Evolutionary conservation across 345 rosid species (phyloP), one percentile per base, ranked within the genome.

Genomic region (Salix arbutifolia): DNA sequence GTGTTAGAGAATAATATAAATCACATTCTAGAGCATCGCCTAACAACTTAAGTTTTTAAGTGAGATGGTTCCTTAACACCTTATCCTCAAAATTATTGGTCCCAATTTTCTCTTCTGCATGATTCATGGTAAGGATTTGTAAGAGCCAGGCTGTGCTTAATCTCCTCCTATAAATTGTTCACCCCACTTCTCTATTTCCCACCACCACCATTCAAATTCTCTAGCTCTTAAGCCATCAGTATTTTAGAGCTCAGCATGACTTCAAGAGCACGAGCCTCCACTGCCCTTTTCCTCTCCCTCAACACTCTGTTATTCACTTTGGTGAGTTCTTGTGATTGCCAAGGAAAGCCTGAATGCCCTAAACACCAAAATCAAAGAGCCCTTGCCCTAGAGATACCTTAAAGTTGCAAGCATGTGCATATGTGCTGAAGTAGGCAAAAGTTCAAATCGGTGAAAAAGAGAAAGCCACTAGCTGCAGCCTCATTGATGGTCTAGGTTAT

Each of bases 341-440:
- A 40, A 10, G 50, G 50, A 44, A 44, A 44, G 17, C 50, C 50
- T 12, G 17, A 13, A 44, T 14, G 17, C 50, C 50, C 50, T 44
- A 44, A 44, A 44, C 17, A 44, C 48, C 48, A 12, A 12, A 11
- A 44, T 44, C 50, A 44, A 44, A 12, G 50, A 13, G 17, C 50
- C 78, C 79, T 68, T 89, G 94, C 89, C 96, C 98, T 1, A 87
- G 82, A 80, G 96, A 92, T 76, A 69, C 96, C 83, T 87, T 92
- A 26, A 91, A 92, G 85, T 77, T 94, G 65, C 89, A 88, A 40
- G 93, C 85, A 1, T 90, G 97, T 70, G 89, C 88, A 21, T 62
- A 90, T 78, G 4, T 92, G 35, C 75, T 89, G 78, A 73, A 78
- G 17, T 78, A 90, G 77, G 83, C 89, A 67, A 69, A 87, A 58